These are phyloP conservation scores for Saraca asoca DNA, from an alignment of 331 rosid genomes.

Conservation along the genomic window DNA sequence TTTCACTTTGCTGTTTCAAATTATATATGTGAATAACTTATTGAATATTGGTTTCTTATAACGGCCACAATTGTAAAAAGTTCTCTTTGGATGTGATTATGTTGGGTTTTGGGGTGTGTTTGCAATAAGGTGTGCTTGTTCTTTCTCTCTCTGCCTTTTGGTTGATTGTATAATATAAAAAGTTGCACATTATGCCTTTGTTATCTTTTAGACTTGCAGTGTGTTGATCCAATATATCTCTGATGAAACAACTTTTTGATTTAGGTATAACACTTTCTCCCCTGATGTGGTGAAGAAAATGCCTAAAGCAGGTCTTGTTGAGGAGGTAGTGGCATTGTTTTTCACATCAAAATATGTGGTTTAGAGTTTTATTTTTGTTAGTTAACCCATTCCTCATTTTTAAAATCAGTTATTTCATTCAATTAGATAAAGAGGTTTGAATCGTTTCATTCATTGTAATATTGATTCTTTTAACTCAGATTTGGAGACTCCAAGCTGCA, in stretches of 20 bases:
- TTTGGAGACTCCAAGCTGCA: slow-evolving; percentile 90
- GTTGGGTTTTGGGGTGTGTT: slow-evolving; percentile 19
- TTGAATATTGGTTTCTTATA: slow-evolving; percentile 12
- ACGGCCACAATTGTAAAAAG: not conserved
- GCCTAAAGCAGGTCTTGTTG: slow-evolving; percentile 59
- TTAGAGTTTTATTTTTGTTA: too few relatives aligned
- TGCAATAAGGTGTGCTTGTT: slow-evolving; percentile 1
- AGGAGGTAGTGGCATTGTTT: slow-evolving; percentile 42
- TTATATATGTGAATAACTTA: slow-evolving; percentile 7
- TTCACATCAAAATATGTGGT: too few relatives aligned
- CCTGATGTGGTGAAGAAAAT: slow-evolving; percentile 55
- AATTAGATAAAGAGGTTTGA: not conserved
- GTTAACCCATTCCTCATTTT: too few relatives aligned
- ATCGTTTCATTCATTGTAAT: slow-evolving; percentile 17
- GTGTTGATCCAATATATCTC: slow-evolving; percentile 17
- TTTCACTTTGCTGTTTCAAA: not conserved
- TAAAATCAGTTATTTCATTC: slow-evolving; percentile 6
- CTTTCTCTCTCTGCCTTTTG: slow-evolving; percentile 13
- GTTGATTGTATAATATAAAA: not conserved
- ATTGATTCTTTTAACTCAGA: slow-evolving; percentile 43
- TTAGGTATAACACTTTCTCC: slow-evolving; percentile 54
- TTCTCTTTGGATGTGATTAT: not conserved
- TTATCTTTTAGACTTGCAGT: not conserved
- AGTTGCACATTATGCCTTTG: not conserved
- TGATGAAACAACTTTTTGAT: slow-evolving; percentile 29